A percentile compares a stretch with the other conserved stretches of the same genome.
Evolutionary conservation across 208 protist genomes (phyloP).

Genomic region (Plasmodiophora brassicae): DNA sequence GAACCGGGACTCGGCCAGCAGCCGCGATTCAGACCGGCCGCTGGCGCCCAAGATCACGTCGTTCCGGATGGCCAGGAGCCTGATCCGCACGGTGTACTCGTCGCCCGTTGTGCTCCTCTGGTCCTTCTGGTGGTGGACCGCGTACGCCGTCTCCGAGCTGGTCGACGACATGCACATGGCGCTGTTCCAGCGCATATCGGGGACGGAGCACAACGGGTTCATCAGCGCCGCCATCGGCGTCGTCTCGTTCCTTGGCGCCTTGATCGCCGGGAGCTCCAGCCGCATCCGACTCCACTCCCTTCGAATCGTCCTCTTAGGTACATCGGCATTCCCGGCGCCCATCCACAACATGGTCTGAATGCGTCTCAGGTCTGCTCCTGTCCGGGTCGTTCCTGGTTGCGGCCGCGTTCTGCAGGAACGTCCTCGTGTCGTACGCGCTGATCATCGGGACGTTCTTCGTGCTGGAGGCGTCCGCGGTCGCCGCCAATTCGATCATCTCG

Average conservation of each 20-base stretch:
- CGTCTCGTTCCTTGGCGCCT: not conserved
- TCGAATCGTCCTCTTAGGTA: not conserved
- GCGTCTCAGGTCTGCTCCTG: not conserved
- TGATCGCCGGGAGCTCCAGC: not conserved
- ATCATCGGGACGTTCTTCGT: not conserved
- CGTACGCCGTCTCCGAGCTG: not conserved
- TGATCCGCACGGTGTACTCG: not conserved
- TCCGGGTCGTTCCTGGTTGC: not conserved
- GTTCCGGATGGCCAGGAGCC: not conserved
- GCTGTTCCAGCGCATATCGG: not conserved
- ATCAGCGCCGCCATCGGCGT: not conserved
- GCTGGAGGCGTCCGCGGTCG: not conserved
- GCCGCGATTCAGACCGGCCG: not conserved
- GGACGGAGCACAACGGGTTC: not conserved
- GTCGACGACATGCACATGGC: conserved; percentile 14
- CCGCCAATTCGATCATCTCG: conserved; percentile 17
- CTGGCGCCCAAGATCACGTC: not conserved
- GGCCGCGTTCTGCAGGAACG: not conserved
- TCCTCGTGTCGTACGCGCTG: not conserved
- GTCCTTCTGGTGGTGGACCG: conserved; percentile 29
- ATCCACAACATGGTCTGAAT: not conserved
- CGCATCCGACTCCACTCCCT: not conserved
- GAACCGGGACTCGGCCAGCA: not conserved
- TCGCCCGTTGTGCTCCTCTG: not conserved
- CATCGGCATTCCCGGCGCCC: too few species aligned